Percentiles rank a stretch among this genome's conserved stretches.
Conservation (phyloP, 108 stramenopile genomes). For the Cyclotella atomus region DNA sequence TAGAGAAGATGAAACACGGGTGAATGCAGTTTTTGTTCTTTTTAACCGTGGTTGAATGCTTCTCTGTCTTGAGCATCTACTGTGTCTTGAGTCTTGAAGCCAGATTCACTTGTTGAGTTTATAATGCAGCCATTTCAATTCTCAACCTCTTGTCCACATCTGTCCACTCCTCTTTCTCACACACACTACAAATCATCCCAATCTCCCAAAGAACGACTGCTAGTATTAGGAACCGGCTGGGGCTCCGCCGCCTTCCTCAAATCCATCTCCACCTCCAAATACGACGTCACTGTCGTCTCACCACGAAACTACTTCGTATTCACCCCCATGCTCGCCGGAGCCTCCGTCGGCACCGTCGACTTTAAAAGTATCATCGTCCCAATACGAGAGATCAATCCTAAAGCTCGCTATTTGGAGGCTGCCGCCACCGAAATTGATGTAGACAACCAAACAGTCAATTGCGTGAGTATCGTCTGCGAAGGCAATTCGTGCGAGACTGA, state of each 20-base stretch:
- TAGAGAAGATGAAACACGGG: no score
- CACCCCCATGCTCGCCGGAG: constrained; percentile 97
- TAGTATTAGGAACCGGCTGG: constrained; percentile 95
- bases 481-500: constrained; percentile 89
- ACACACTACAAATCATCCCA: not conserved
- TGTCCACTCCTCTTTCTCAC: no score
- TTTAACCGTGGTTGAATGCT: no score
- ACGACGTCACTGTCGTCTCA: constrained; percentile 90
- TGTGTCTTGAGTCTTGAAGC: no score
- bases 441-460: constrained; percentile 64
- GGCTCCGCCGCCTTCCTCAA: constrained; percentile 90
- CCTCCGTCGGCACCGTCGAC: constrained; percentile 93
- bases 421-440: constrained; percentile 83
- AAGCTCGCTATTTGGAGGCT: constrained; percentile 87
- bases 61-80: no score
- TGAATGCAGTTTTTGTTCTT: no score
- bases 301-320: constrained; percentile 95
- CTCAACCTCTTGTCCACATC: no score
- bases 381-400: constrained; percentile 89
- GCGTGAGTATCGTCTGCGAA: constrained; percentile 91
- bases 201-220: constrained; percentile 77
- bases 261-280: constrained; percentile 76
- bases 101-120: no score
- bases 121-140: no score
- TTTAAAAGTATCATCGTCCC: constrained; percentile 91